Percentiles rank a stretch among this genome's conserved stretches.
Evolutionary conservation across 305 asterid genomes (phyloP).

Genomic region (Fraxinus latifolia): DNA sequence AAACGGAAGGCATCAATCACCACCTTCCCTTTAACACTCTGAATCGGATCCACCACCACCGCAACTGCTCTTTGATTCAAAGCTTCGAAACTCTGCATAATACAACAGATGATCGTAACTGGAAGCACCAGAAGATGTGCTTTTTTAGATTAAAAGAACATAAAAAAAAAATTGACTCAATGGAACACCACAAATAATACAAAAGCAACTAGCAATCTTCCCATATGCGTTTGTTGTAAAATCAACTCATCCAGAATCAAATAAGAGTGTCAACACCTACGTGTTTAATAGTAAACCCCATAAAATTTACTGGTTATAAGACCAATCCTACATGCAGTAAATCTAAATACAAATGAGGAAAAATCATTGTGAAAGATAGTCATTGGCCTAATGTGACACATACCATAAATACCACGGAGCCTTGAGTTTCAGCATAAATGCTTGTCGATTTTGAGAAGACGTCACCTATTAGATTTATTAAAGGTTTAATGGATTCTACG

Average conservation of each 20-base stretch:
- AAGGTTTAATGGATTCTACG: neutral
- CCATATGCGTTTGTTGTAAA: neutral
- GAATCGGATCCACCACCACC: slow-evolving; percentile 28
- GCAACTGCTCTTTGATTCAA: slow-evolving; percentile 33
- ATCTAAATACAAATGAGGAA: neutral
- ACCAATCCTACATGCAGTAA: neutral
- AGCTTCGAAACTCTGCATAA: slow-evolving; percentile 92
- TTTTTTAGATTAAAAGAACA: neutral
- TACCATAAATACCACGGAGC: neutral
- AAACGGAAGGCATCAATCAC: slow-evolving; percentile 35
- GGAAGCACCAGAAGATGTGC: neutral
- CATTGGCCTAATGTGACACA: neutral
- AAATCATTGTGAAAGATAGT: neutral
- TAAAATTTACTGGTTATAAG: neutral
- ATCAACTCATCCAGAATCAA: neutral
- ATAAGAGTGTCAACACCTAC: neutral
- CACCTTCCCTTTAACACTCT: slow-evolving; percentile 36
- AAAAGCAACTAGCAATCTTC: neutral
- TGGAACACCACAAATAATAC: neutral
- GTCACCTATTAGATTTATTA: neutral
- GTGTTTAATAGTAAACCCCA: neutral
- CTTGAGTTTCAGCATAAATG: neutral
- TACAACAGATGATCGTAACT: slow-evolving; percentile 9
- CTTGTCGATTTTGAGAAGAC: neutral
- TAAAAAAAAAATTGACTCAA: neutral